Evolutionary conservation across 2,329 filamentous ascomycete genomes (phyloP).

Genomic region (Scorias spongiosa): DNA sequence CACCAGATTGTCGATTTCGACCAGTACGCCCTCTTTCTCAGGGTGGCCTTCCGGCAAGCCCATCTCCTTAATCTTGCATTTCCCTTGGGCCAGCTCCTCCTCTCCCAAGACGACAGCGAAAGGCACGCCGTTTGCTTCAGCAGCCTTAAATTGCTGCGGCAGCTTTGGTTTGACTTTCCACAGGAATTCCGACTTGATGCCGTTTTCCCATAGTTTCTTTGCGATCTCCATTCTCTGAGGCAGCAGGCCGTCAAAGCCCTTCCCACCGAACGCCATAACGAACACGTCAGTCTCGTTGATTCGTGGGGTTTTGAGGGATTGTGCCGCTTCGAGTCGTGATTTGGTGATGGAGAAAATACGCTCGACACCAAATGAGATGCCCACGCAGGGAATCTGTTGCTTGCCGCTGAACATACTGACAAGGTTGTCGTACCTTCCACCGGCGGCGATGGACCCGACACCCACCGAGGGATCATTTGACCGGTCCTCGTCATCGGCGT

Average conservation of each 20-base stretch:
- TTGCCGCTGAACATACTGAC: constrained; percentile 79
- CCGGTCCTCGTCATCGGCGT: constrained; percentile 38
- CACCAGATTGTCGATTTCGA: constrained; percentile 49
- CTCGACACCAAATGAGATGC: constrained; percentile 88
- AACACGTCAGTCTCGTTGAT: constrained; percentile 74
- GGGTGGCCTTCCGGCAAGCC: constrained; percentile 67
- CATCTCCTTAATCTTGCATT: constrained; percentile 79
- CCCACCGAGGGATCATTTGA: constrained; percentile 68
- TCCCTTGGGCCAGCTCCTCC: constrained; percentile 68
- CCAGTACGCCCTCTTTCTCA: constrained; percentile 73
- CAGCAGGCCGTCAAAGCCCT: constrained; percentile 65
- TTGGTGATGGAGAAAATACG: constrained; percentile 90
- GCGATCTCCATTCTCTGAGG: constrained; percentile 73
- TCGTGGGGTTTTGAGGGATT: constrained; percentile 39
- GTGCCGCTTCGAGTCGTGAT: constrained; percentile 51
- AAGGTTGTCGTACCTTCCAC: constrained; percentile 81
- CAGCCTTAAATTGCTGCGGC: constrained; percentile 78
- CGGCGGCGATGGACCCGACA: constrained; percentile 77
- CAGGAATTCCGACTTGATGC: constrained; percentile 79
- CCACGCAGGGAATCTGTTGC: constrained; percentile 72
- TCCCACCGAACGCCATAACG: constrained; percentile 88
- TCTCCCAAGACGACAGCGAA: constrained; percentile 83
- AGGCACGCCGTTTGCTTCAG: constrained; percentile 64
- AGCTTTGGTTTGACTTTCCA: constrained; percentile 88
- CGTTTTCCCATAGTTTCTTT: constrained; percentile 65